Conservation (phyloP, 805 yeast genomes). For the Metschnikowia kofuensis region DNA sequence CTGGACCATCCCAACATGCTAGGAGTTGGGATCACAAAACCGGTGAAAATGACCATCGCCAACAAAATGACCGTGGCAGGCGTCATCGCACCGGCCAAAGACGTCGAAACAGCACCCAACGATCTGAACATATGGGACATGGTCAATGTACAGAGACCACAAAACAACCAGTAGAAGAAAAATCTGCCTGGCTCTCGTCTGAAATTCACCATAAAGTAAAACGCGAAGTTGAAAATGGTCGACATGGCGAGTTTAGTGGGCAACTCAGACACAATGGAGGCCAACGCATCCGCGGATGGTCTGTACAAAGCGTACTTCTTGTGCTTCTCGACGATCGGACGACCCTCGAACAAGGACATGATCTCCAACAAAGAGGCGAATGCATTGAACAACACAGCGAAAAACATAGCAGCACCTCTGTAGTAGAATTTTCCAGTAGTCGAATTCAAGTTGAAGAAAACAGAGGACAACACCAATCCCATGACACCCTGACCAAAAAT, state of each 20-base stretch:
- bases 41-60: slow-evolving; percentile 55
- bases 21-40: slow-evolving; percentile 42
- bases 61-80: slow-evolving; percentile 46
- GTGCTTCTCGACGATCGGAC: slow-evolving; percentile 69
- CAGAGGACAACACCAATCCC: slow-evolving; percentile 59
- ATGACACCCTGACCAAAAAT: slow-evolving; percentile 52
- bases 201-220: slow-evolving; percentile 31
- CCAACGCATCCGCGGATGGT: slow-evolving; percentile 71
- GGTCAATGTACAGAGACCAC: slow-evolving; percentile 20
- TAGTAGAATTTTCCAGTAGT: slow-evolving; percentile 56
- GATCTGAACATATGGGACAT: slow-evolving; percentile 43
- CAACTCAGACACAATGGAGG: slow-evolving; percentile 56
- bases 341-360: slow-evolving; percentile 53
- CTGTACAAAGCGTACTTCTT: slow-evolving; percentile 68
- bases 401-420: slow-evolving; percentile 63
- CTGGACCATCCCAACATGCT: slow-evolving; percentile 30
- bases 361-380: slow-evolving; percentile 60
- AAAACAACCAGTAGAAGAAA: slow-evolving; percentile 36
- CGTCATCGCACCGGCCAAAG: slow-evolving; percentile 42
- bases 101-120: slow-evolving; percentile 41
- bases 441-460: slow-evolving; percentile 50
- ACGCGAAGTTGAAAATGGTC: slow-evolving; percentile 30
- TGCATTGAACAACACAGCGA: slow-evolving; percentile 58
- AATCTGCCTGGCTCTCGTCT: slow-evolving; percentile 36
- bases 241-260: slow-evolving; percentile 52